A percentile compares a stretch with the other conserved stretches of the same genome.
These are phyloP conservation scores for Hypoxylon sp. DNA, from an alignment of 2,329 filamentous ascomycete species.

Conservation along the genomic window DNA sequence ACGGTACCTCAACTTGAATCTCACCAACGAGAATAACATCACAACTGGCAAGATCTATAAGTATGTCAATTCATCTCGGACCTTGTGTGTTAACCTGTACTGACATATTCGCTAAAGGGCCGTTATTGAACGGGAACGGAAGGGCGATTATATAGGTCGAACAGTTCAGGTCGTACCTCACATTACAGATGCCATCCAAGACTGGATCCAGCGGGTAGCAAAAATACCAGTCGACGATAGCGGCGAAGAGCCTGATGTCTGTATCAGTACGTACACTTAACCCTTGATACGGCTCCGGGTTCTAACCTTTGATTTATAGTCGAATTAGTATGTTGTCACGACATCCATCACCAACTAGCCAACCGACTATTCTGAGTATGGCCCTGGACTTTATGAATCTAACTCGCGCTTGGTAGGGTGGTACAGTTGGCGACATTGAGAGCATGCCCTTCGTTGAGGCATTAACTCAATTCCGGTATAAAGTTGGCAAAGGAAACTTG, in stretches of 20 bases:
- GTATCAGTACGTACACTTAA: constrained; percentile 74
- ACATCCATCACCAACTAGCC: background rate
- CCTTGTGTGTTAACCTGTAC: constrained; percentile 20
- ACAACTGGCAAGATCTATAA: constrained; percentile 98
- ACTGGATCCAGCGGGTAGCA: constrained; percentile 91
- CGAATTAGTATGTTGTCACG: constrained; percentile 41
- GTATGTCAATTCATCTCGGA: constrained; percentile 74
- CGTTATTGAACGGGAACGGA: constrained; percentile 70
- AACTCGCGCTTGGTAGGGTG: constrained; percentile 36
- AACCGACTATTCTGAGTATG: background rate
- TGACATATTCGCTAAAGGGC: constrained; percentile 29
- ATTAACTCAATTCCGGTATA: constrained; percentile 81
- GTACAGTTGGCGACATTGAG: constrained; percentile 79
- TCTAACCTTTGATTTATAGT: constrained; percentile 30
- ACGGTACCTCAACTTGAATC: constrained; percentile 82
- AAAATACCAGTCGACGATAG: constrained; percentile 89
- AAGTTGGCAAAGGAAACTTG: constrained; percentile 84
- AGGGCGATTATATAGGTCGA: constrained; percentile 85
- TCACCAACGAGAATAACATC: constrained; percentile 93
- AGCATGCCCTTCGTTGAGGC: constrained; percentile 91
- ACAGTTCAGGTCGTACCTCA: constrained; percentile 95
- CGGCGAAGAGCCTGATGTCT: constrained; percentile 87
- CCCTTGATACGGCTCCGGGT: background rate
- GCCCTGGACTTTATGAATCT: constrained; percentile 8
- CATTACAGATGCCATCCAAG: constrained; percentile 90